Base-by-base conservation (phyloP, 495 filamentous ascomycete genomes). In the Aspergillus homomorphus region DNA sequence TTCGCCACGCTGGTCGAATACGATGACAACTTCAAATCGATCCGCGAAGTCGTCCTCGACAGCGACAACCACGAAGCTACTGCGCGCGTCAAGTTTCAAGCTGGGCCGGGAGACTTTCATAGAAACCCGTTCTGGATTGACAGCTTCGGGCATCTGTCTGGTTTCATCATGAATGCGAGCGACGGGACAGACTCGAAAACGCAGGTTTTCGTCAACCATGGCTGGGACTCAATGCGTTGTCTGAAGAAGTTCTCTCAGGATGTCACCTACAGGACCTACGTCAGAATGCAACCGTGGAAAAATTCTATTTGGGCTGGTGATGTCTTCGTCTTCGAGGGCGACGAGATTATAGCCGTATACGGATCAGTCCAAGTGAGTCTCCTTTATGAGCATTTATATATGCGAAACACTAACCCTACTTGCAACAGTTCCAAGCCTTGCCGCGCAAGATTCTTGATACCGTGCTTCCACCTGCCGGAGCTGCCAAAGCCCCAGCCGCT, bases 121-220 rank as follows among this genome's bases (percentile, higher is more conserved):
- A 84, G 84, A 55, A 82, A 82, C 53, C 88, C 88, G 1, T 88
- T 86, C 70, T 89, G 85, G 80, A 88, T 90, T 46, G 89, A 91
- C 67, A 87, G 84, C 45, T 69, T 77, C 48, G 72, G 69, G n/a
- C 74, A 78, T 62, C 77, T 89, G 28, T 86, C 87, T 10, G 90
- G 90, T 18, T 92, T 94, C 70, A 86, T 88, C 59, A 85, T 91
- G 74, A 92, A 92, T 65, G 88, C 82, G 15, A 91, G 85, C 55
- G 89, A 90, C 64, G 81, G 80, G 21, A 80, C 86, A 3, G 86
- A 92, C 61, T 86, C 85, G 0, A 82, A 84, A 57, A 83, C 88
- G 55, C 76, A 84, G 45, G 86, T 90, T 28, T 93, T 84, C 66
- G 84, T 92, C 56, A 89, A 85, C 44, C 90, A 92, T 63, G 88